phyloP scores from a whole-genome alignment of 495 filamentous ascomycete genomes.

The Trichoderma virens region DNA sequence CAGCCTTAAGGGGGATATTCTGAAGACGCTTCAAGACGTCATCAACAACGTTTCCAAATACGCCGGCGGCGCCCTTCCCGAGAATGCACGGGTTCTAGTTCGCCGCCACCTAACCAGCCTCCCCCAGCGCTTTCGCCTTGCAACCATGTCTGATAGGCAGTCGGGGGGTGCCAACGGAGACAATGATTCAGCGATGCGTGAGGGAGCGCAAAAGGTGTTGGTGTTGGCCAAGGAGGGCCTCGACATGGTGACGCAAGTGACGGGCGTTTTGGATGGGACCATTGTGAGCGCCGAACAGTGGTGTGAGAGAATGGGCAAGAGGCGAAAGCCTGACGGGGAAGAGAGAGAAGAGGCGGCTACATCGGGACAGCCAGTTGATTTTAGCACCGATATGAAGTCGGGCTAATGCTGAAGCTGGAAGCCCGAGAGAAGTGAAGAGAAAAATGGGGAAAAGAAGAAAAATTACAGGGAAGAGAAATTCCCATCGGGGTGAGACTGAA shows the following conservation, averaged over 20 bases:
- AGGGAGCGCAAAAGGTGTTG: constrained; percentile 60
- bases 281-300: constrained; percentile 80
- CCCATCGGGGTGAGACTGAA: not conserved
- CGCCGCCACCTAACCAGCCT: constrained; percentile 70
- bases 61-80: constrained; percentile 75
- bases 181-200: constrained; percentile 27
- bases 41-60: constrained; percentile 75
- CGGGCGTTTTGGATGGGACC: constrained; percentile 71
- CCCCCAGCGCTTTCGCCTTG: constrained; percentile 64
- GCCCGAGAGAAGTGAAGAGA: not conserved
- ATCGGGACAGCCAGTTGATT: not conserved
- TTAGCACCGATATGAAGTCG: not conserved
- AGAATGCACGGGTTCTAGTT: constrained; percentile 72
- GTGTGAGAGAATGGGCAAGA: constrained; percentile 65
- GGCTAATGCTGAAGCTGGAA: not conserved
- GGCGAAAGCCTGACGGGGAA: constrained; percentile 30
- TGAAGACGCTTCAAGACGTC: constrained; percentile 66
- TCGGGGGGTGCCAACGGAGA: constrained; percentile 19
- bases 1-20: constrained; percentile 61
- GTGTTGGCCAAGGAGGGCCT: constrained; percentile 80
- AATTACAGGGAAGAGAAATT: not conserved
- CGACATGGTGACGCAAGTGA: constrained; percentile 83
- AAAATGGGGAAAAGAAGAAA: not conserved
- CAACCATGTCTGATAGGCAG: constrained; percentile 33
- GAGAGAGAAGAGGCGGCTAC: not conserved